A percentile compares a stretch with the other conserved stretches of the same genome.
Conservation (phyloP, 2,329 filamentous ascomycete species). For the Arthrobotrys entomopaga region DNA sequence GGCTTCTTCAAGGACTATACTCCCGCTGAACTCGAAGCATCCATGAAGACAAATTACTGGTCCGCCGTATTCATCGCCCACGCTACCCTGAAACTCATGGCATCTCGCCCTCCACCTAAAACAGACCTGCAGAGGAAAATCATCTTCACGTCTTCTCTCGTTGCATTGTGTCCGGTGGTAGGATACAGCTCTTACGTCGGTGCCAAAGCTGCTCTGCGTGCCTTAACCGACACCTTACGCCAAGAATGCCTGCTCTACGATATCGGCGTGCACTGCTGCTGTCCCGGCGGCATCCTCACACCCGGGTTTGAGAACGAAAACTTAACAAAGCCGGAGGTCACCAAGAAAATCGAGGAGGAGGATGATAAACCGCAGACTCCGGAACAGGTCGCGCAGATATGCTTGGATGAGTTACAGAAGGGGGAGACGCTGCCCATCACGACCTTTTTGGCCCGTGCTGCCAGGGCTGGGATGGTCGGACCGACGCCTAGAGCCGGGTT, state of each 20-base stretch:
- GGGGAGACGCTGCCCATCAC: conserved; percentile 84
- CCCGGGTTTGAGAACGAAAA: conserved; percentile 82
- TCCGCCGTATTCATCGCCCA: conserved; percentile 63
- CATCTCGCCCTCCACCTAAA: conserved; percentile 62
- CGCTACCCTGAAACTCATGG: conserved; percentile 60
- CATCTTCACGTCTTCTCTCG: conserved; percentile 83
- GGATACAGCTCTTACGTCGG: conserved; percentile 88
- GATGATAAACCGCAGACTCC: conserved; percentile 72
- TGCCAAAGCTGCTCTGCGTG: conserved; percentile 84
- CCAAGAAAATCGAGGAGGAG: conserved; percentile 79
- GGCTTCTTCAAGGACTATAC: conserved; percentile 62
- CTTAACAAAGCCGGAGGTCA: conserved; percentile 80
- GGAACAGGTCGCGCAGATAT: conserved; percentile 73
- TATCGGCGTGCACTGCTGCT: conserved; percentile 71
- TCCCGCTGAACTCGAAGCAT: conserved; percentile 60
- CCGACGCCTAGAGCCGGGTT: conserved; percentile 67
- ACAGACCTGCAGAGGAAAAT: conserved; percentile 71
- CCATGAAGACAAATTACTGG: conserved; percentile 64
- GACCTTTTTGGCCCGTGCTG: conserved; percentile 75
- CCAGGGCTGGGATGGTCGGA: conserved; percentile 73
- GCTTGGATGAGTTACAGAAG: conserved; percentile 79
- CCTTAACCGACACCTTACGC: conserved; percentile 81
- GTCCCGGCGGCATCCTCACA: conserved; percentile 82
- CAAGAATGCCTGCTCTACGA: conserved; percentile 90
- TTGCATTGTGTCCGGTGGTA: conserved; percentile 78